phyloP scores from a whole-genome alignment of 2,329 filamentous ascomycete species.

The Pleomassaria siparia region DNA sequence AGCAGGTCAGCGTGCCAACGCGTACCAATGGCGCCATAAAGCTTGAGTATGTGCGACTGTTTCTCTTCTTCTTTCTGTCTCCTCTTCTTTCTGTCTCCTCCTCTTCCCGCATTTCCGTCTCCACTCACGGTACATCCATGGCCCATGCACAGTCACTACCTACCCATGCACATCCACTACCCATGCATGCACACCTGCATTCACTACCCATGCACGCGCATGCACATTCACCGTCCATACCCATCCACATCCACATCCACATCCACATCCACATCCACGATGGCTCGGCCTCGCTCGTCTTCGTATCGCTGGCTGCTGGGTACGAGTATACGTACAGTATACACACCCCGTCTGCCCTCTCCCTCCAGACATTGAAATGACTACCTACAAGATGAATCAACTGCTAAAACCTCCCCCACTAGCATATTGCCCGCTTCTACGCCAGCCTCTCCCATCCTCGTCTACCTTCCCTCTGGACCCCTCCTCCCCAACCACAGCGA shows the following conservation, averaged over 20 bases:
- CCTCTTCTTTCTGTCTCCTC: background rate
- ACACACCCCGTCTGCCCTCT: too few species aligned
- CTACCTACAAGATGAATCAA: background rate
- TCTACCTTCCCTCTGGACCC: constrained; percentile 50
- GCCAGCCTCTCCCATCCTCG: constrained; percentile 32
- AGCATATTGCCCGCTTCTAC: constrained; percentile 39
- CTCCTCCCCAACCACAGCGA: constrained; percentile 25
- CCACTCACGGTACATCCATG: background rate
- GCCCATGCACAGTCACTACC: too few species aligned
- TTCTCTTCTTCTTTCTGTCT: too few species aligned
- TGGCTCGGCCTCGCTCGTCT: too few species aligned
- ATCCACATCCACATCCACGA: too few species aligned
- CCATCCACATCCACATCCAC: too few species aligned
- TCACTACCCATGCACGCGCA: too few species aligned
- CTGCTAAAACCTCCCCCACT: background rate
- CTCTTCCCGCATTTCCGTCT: background rate
- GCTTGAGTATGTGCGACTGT: constrained; percentile 43
- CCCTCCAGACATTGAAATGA: too few species aligned
- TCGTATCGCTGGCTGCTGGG: too few species aligned
- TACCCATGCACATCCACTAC: background rate
- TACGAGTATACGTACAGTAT: too few species aligned
- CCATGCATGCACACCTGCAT: too few species aligned
- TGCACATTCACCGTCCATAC: too few species aligned
- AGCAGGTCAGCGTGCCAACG: constrained; percentile 41
- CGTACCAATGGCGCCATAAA: constrained; percentile 47